These are phyloP conservation scores for Tillandsia leiboldiana DNA, from an alignment of 176 grass and related monocot species.

Conservation along the genomic window DNA sequence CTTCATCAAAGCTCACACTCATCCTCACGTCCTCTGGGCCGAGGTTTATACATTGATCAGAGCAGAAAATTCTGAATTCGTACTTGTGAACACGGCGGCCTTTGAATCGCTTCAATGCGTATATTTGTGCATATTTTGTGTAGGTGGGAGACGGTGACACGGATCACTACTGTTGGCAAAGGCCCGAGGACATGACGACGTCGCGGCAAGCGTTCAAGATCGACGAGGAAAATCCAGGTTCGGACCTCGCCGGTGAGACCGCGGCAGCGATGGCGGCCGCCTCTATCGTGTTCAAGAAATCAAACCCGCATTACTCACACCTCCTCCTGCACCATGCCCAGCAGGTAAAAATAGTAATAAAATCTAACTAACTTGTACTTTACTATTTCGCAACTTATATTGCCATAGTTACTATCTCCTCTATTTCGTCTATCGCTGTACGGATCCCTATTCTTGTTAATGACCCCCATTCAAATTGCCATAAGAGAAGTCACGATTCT, in stretches of 20 bases:
- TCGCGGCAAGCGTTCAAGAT: constrained; percentile 76
- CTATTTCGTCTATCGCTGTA: too few species aligned
- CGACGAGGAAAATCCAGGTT: constrained; percentile 67
- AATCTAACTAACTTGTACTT: background rate
- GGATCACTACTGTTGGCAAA: constrained; percentile 96
- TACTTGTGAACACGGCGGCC: background rate
- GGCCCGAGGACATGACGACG: constrained; percentile 94
- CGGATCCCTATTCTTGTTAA: too few species aligned
- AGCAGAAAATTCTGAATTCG: too few species aligned
- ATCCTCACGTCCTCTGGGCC: constrained; percentile 78
- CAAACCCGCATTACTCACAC: constrained; percentile 56
- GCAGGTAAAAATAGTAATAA: constrained; percentile 28
- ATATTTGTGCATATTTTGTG: background rate
- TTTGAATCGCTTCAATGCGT: background rate
- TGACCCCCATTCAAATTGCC: too few species aligned
- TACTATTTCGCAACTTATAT: too few species aligned
- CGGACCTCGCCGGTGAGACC: constrained; percentile 78
- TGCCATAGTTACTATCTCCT: too few species aligned
- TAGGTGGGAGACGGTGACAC: constrained; percentile 90
- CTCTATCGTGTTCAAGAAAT: constrained; percentile 56
- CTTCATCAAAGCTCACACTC: constrained; percentile 91
- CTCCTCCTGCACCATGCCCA: constrained; percentile 73
- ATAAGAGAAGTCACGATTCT: too few species aligned
- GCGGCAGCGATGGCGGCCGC: constrained; percentile 79
- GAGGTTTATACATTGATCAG: constrained; percentile 32